Evolutionary conservation across 371 early-diverging fungal genomes (phyloP).

Genomic region (Haplosporangium sp.): DNA sequence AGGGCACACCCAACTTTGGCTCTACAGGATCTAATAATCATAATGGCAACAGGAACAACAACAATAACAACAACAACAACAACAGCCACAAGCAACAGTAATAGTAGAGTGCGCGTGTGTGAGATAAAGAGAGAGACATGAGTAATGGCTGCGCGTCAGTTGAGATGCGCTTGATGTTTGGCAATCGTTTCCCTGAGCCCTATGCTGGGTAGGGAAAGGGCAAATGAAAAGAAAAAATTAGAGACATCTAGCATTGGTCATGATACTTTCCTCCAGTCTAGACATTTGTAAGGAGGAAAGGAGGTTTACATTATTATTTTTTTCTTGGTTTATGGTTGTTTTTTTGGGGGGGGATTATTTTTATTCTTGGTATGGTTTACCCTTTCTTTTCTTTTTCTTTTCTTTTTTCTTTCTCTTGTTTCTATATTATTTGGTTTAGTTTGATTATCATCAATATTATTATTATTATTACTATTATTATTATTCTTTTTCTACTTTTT

Average conservation of each 20-base stretch:
- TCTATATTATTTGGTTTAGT: not conserved
- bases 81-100: constrained; percentile 7
- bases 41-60: constrained; percentile 9
- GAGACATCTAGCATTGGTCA: not conserved
- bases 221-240: not conserved
- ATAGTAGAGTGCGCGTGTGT: not conserved
- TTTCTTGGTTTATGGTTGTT: constrained; percentile 4
- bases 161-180: not conserved
- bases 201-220: constrained; percentile 7
- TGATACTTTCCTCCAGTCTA: not conserved
- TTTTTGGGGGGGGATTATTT: not conserved
- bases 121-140: not conserved
- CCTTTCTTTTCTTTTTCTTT: constrained; percentile 10
- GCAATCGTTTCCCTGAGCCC: not conserved
- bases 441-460: not conserved
- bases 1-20: constrained; percentile 51
- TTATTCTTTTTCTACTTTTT: not conserved
- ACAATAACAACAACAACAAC: constrained; percentile 5
- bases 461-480: not conserved
- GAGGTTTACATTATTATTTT: constrained; percentile 3
- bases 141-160: not conserved
- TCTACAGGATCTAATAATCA: constrained; percentile 14
- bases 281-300: not conserved
- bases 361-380: not conserved
- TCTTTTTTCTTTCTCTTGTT: not conserved